phyloP scores from a whole-genome alignment of 1,139 yeast species.

The Kodamaea arcana region DNA sequence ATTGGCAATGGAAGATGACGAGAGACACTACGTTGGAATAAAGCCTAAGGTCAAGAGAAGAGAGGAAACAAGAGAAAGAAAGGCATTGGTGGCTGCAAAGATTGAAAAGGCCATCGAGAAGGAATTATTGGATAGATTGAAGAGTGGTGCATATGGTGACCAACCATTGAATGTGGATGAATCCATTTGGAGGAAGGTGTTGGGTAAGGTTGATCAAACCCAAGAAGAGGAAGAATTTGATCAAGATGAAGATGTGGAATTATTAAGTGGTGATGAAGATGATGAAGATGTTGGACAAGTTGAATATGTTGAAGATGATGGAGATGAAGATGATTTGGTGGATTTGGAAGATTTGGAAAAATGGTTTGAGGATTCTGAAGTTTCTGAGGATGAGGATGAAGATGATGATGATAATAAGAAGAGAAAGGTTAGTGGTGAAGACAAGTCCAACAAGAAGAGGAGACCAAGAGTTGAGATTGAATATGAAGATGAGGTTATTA shows the following conservation, averaged over 20 bases:
- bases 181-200: conserved; percentile 89
- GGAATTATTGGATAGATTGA: conserved; percentile 87
- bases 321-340: conserved; percentile 82
- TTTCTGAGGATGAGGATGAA: conserved; percentile 34
- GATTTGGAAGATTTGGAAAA: conserved; percentile 89
- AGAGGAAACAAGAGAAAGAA: conserved; percentile 90
- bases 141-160: conserved; percentile 97
- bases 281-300: conserved; percentile 74
- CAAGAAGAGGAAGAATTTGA: conserved; percentile 63
- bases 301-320: conserved; percentile 83
- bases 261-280: conserved; percentile 50
- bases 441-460: conserved; percentile 44
- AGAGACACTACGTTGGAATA: conserved; percentile 86
- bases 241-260: conserved; percentile 56
- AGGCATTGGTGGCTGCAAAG: conserved; percentile 94
- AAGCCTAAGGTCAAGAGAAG: conserved; percentile 93
- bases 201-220: conserved; percentile 63
- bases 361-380: conserved; percentile 73
- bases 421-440: conserved; percentile 38
- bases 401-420: conserved; percentile 25
- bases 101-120: conserved; percentile 95
- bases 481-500: conserved; percentile 52
- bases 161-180: conserved; percentile 96
- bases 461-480: conserved; percentile 83
- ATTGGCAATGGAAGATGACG: conserved; percentile 84